Base-by-base conservation (phyloP, 805 yeast species). In the Brettanomyces bruxellensis region DNA sequence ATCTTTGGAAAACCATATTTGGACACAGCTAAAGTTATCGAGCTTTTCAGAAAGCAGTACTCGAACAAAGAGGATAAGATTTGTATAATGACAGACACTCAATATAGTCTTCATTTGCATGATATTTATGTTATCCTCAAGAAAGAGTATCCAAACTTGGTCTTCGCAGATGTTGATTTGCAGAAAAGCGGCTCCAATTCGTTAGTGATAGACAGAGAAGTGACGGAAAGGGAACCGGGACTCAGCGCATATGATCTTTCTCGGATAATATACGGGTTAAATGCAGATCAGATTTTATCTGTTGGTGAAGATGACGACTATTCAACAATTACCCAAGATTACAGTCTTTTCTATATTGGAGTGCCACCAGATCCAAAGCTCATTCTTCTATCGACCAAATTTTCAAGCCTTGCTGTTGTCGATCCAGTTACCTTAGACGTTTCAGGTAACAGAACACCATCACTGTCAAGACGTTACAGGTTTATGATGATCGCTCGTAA, bases 401-500 rank as follows among this genome's bases (percentile, higher is more conserved):
- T 90, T 56, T 58, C 66, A 4, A 65, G 76, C 0, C 71, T 84
- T 1, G 62, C 78, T 0, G 47, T 78, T 0, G 76, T 69, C 51
- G 78, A 84, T 46, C 71, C 83, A 2, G 42, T 50, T 0, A 44
- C 60, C 1, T 47, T 60, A 12, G 48, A 60, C 0, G 46, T 71
- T 1, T 55, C 63, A 0, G 65, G 66, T 37, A 90, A 89, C 0
- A 90, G 95, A 1, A 78, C 72, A 55, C 89, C 95, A 1, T 82
- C 88, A 9, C 67, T 93, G 46, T 83, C 82, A 83, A 82, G 83
- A 54, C 73, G 99, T 34, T 93, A 93, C 59, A 73, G 84, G 51
- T 81, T 75, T 56, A 88, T 93, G 87, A 91, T 86, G 58, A 71
- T 83, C 58, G 95, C 97, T 0, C 74, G 96, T 55, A 76, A 91